Conservation (phyloP, 371 early-diverging fungal genomes). For the Entomophthora muscae region DNA sequence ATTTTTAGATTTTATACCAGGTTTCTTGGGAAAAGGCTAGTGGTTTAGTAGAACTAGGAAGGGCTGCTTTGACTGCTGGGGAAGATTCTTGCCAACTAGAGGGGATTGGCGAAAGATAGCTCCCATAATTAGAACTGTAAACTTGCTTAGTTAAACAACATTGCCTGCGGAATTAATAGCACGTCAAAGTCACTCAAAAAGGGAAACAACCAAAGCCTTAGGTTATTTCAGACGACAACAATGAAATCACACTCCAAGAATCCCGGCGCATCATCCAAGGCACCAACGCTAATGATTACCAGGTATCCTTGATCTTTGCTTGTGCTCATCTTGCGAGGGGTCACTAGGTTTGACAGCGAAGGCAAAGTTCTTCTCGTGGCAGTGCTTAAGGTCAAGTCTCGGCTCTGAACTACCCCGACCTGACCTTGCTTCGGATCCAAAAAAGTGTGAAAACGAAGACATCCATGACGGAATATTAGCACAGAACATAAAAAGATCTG, state of each 20-base stretch:
- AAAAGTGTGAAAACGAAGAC: background rate
- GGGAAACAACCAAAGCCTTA: background rate
- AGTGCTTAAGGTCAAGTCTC: constrained; percentile 5
- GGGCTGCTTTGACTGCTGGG: background rate
- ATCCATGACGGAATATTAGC: background rate
- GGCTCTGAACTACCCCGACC: background rate
- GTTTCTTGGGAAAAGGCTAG: background rate
- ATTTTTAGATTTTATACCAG: background rate
- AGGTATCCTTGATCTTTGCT: background rate
- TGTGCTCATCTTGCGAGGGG: background rate
- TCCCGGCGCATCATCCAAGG: background rate
- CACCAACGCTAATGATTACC: background rate
- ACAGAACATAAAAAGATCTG: background rate
- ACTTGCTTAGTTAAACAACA: background rate
- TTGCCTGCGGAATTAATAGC: constrained; percentile 6
- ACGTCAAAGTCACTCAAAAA: background rate
- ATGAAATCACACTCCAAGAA: background rate
- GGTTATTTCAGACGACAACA: background rate
- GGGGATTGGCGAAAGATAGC: background rate
- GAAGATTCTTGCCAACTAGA: constrained; percentile 6
- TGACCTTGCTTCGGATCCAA: background rate
- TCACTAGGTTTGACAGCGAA: background rate
- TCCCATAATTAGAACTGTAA: background rate
- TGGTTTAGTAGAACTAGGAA: background rate
- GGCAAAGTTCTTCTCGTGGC: background rate